Evolutionary conservation across 1,139 yeast species (phyloP).

Genomic region (Blastobotrys niveus): DNA sequence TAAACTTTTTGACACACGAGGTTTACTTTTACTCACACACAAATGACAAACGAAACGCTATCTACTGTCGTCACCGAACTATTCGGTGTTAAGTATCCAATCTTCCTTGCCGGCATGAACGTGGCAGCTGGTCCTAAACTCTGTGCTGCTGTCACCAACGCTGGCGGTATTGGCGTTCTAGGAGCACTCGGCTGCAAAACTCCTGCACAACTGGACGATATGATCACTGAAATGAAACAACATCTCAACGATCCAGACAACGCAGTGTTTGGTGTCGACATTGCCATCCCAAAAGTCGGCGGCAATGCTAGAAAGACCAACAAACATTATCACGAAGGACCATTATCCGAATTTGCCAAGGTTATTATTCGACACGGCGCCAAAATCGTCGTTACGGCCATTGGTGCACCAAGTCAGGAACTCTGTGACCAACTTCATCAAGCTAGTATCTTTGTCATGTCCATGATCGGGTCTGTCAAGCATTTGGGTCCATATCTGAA

Average conservation of each 20-base stretch:
- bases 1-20: no score
- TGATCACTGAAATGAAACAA: conserved; percentile 25
- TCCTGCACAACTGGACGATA: conserved; percentile 26
- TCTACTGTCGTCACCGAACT: conserved; percentile 27
- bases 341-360: conserved; percentile 22
- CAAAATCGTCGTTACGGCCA: conserved; percentile 34
- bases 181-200: conserved; percentile 26
- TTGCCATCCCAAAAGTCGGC: conserved; percentile 29
- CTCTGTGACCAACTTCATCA: conserved; percentile 37
- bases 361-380: conserved; percentile 25
- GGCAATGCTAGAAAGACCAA: conserved; percentile 29
- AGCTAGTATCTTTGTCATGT: conserved; percentile 41
- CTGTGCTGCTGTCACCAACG: conserved; percentile 31
- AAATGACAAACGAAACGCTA: conserved; percentile 14
- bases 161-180: conserved; percentile 30
- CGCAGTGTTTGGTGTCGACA: conserved; percentile 27
- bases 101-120: conserved; percentile 30
- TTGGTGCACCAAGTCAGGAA: conserved; percentile 39
- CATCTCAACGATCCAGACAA: conserved; percentile 21
- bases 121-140: conserved; percentile 27
- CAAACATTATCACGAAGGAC: conserved; percentile 28
- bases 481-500: conserved; percentile 39
- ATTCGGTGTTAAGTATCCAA: conserved; percentile 28
- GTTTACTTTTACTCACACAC: no score
- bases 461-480: conserved; percentile 41